Percentiles rank a stretch among this genome's conserved stretches.
Conservation (phyloP, 2,329 filamentous ascomycete genomes). For the Paraconiothyrium sp. region DNA sequence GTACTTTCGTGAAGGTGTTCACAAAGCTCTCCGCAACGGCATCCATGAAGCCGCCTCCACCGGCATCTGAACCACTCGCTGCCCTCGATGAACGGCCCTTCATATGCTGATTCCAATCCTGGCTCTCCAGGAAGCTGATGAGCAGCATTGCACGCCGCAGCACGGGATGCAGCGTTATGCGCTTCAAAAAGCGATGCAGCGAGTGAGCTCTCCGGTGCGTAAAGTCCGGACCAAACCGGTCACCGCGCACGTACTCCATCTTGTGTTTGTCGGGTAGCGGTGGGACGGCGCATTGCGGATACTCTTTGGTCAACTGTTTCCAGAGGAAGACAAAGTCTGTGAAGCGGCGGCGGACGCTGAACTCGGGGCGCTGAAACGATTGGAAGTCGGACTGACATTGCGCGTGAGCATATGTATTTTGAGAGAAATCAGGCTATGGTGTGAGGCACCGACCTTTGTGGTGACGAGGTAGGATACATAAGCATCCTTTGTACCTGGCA, state of each 20-base stretch:
- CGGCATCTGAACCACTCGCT: slow-evolving; percentile 53
- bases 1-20: slow-evolving; percentile 95
- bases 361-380: slow-evolving; percentile 84
- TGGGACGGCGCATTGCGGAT: slow-evolving; percentile 89
- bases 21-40: slow-evolving; percentile 96
- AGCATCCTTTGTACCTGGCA: slow-evolving; percentile 93
- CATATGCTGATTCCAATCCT: slow-evolving; percentile 98
- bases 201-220: slow-evolving; percentile 88
- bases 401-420: slow-evolving; percentile 17
- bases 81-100: slow-evolving; percentile 75
- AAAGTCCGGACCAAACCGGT: slow-evolving; percentile 94
- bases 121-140: slow-evolving; percentile 88
- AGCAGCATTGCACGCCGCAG: slow-evolving; percentile 84
- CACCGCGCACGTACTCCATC: slow-evolving; percentile 97
- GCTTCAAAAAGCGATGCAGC: slow-evolving; percentile 87
- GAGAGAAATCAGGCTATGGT: slow-evolving; percentile 21
- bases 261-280: slow-evolving; percentile 98
- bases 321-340: slow-evolving; percentile 98
- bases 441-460: slow-evolving; percentile 71
- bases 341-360: slow-evolving; percentile 86
- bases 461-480: slow-evolving; percentile 96
- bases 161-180: slow-evolving; percentile 86
- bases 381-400: slow-evolving; percentile 83
- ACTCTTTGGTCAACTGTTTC: slow-evolving; percentile 87
- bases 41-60: slow-evolving; percentile 81